phyloP scores from a whole-genome alignment of 176 grass and related monocot species.

The Bothriochloa decipiens region DNA sequence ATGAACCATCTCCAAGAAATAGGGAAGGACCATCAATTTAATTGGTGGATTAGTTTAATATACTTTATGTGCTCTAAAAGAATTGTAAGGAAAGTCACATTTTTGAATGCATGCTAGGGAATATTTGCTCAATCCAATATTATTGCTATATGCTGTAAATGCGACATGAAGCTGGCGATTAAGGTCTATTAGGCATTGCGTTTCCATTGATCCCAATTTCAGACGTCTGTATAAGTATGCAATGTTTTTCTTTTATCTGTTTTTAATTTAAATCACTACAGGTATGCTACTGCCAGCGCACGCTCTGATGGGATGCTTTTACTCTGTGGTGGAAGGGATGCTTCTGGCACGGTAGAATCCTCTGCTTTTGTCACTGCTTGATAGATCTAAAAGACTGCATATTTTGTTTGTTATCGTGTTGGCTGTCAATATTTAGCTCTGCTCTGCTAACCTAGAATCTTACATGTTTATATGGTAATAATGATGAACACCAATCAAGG shows the following conservation, averaged over 20 bases:
- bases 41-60: neutral
- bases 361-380: slow-evolving; percentile 45
- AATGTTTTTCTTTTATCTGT: slow-evolving; percentile 34
- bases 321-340: slow-evolving; percentile 97
- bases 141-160: slow-evolving; percentile 29
- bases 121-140: slow-evolving; percentile 7
- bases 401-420: slow-evolving; percentile 37
- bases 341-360: slow-evolving; percentile 77
- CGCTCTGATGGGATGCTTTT: slow-evolving; percentile 98
- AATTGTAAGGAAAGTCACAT: slow-evolving; percentile 16
- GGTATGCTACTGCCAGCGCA: slow-evolving; percentile 98
- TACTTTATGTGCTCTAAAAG: slow-evolving; percentile 12
- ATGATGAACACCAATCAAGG: slow-evolving; percentile 5
- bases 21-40: slow-evolving; percentile 21
- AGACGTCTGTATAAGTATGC: slow-evolving; percentile 22
- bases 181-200: neutral
- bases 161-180: slow-evolving; percentile 27
- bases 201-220: slow-evolving; percentile 19
- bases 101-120: slow-evolving; percentile 11
- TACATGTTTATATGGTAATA: slow-evolving; percentile 24
- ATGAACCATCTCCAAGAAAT: slow-evolving; percentile 17
- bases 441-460: slow-evolving; percentile 1
- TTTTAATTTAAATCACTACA: slow-evolving; percentile 49
- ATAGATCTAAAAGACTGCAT: neutral
- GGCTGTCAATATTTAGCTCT: slow-evolving; percentile 28